A percentile compares a stretch with the other conserved stretches of the same genome.
Conservation (phyloP, 345 rosid genomes). For the Salix udensis region DNA sequence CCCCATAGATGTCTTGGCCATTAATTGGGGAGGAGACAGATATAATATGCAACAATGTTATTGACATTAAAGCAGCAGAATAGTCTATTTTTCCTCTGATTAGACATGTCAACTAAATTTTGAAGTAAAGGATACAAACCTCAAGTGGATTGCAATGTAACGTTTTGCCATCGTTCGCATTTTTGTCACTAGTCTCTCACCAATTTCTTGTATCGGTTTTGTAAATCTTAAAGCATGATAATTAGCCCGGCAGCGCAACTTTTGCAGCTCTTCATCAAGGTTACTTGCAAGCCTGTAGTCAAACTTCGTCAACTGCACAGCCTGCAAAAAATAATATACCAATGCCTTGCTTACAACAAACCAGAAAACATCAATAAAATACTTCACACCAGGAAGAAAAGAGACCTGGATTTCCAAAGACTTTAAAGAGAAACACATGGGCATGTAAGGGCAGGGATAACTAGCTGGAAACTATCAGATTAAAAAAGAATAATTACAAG, state of each 20-base stretch:
- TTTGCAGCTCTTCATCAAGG: slow-evolving; percentile 84
- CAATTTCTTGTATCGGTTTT: slow-evolving; percentile 73
- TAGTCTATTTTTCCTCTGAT: background rate
- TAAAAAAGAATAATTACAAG: slow-evolving; percentile 3
- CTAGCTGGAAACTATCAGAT: background rate
- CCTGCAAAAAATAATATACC: slow-evolving; percentile 46
- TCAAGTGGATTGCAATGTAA: slow-evolving; percentile 84
- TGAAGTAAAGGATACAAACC: slow-evolving; percentile 41
- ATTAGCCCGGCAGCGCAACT: slow-evolving; percentile 89
- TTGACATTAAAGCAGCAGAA: background rate
- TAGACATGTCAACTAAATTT: background rate
- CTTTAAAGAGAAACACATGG: background rate
- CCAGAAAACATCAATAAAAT: background rate
- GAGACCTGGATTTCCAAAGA: background rate
- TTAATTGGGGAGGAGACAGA: background rate
- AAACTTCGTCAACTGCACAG: slow-evolving; percentile 93
- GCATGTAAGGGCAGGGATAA: background rate
- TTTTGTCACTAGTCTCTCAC: slow-evolving; percentile 64
- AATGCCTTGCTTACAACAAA: background rate
- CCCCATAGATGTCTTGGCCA: background rate
- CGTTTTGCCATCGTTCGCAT: slow-evolving; percentile 78
- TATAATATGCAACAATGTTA: background rate
- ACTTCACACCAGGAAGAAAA: background rate
- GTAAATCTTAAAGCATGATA: slow-evolving; percentile 88
- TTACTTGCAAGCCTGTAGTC: slow-evolving; percentile 91